Percentiles rank a stretch among this genome's conserved stretches.
phyloP scores from a whole-genome alignment of 2,329 filamentous ascomycete genomes.

The Cladorrhinum sp. region DNA sequence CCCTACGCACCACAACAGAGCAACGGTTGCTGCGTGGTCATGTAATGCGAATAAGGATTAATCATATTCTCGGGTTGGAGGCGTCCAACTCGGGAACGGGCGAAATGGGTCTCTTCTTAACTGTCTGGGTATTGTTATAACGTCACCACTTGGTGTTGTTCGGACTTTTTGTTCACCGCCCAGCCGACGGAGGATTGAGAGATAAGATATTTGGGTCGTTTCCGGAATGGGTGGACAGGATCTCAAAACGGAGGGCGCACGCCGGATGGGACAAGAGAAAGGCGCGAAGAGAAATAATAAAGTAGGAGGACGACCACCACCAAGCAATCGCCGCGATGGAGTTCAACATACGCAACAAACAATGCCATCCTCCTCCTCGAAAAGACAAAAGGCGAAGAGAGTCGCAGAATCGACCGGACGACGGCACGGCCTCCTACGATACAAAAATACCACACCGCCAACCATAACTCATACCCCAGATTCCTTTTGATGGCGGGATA shows the following conservation, averaged over 20 bases:
- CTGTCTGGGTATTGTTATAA: neutral
- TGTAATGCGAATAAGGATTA: slow-evolving; percentile 54
- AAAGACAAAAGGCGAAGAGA: slow-evolving; percentile 11
- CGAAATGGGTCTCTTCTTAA: neutral
- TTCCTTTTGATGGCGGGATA: slow-evolving; percentile 21
- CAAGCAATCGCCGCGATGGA: neutral
- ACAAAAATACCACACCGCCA: slow-evolving; percentile 11
- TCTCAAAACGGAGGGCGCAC: neutral
- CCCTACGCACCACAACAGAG: slow-evolving; percentile 97
- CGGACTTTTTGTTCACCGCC: neutral
- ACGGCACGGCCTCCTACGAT: slow-evolving; percentile 28
- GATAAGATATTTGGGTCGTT: neutral
- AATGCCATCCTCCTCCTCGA: neutral
- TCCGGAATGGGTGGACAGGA: neutral
- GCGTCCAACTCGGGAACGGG: neutral
- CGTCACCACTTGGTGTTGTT: neutral
- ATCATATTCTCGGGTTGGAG: slow-evolving; percentile 12
- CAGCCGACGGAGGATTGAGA: neutral
- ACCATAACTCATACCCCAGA: slow-evolving; percentile 25
- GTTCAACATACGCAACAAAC: neutral
- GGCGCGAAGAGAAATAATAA: neutral
- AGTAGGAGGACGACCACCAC: neutral
- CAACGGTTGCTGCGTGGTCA: slow-evolving; percentile 89
- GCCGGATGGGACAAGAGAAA: neutral
- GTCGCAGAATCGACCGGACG: slow-evolving; percentile 24